A percentile compares a stretch with the other conserved stretches of the same genome.
These are phyloP conservation scores for Vickermania spadyakhi DNA, from an alignment of 208 protist genomes.

Conservation along the genomic window DNA sequence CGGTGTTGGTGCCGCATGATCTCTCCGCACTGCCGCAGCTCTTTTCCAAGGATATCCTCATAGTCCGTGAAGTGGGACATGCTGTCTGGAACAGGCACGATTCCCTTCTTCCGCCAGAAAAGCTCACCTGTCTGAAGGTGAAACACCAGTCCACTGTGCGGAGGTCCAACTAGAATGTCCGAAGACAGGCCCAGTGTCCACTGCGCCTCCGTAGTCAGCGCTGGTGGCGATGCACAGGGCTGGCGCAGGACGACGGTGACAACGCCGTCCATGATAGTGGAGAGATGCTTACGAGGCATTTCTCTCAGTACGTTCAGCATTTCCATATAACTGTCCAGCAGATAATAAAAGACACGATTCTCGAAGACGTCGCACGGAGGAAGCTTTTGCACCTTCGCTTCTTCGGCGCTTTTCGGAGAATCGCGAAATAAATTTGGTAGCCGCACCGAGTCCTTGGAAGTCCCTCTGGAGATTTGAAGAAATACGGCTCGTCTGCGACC, in stretches of 20 bases:
- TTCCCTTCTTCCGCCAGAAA: slow-evolving; percentile 75
- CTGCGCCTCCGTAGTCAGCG: slow-evolving; percentile 1
- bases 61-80: slow-evolving; percentile 85
- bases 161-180: not conserved
- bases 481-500: slow-evolving; percentile 62
- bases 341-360: slow-evolving; percentile 39
- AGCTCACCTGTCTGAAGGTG: slow-evolving; percentile 67
- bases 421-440: slow-evolving; percentile 57
- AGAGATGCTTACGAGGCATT: slow-evolving; percentile 25
- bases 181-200: not conserved
- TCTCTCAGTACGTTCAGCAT: slow-evolving; percentile 15
- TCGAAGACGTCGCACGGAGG: slow-evolving; percentile 70
- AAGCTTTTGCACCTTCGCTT: slow-evolving; percentile 48
- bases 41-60: slow-evolving; percentile 65
- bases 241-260: not conserved
- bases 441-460: slow-evolving; percentile 55
- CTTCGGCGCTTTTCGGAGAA: slow-evolving; percentile 42
- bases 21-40: slow-evolving; percentile 58
- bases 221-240: slow-evolving; percentile 10
- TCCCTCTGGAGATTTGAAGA: slow-evolving; percentile 62
- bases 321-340: slow-evolving; percentile 43
- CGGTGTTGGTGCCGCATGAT: slow-evolving; percentile 45
- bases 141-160: slow-evolving; percentile 42
- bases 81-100: slow-evolving; percentile 71
- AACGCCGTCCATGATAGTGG: slow-evolving; percentile 25